Percentiles rank a stretch among this genome's conserved stretches.
These are phyloP conservation scores for Cladorrhinum sp. DNA, from an alignment of 2,329 filamentous ascomycete species.

Conservation along the genomic window DNA sequence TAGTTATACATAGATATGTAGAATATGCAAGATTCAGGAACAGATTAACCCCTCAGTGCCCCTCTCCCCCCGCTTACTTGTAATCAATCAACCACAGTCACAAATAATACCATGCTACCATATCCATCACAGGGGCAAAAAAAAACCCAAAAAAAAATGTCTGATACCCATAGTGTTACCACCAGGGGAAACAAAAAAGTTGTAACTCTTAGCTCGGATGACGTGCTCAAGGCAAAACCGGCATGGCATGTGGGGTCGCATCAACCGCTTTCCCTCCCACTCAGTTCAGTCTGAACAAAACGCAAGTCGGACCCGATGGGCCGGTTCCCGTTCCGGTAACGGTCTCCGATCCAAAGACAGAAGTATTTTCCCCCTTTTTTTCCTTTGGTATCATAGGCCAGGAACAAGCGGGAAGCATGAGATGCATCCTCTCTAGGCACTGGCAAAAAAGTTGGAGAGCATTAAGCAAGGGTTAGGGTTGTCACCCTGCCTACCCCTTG, in stretches of 20 bases:
- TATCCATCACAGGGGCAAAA: too few relatives aligned
- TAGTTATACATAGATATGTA: too few relatives aligned
- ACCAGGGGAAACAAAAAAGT: not conserved
- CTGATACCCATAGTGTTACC: not conserved
- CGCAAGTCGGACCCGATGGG: not conserved
- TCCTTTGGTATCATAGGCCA: not conserved
- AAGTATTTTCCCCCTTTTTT: not conserved
- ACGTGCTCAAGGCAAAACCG: constrained; percentile 23
- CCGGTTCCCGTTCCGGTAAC: not conserved
- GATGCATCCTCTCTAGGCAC: too few relatives aligned
- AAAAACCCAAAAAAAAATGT: not conserved
- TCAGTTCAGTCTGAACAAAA: not conserved
- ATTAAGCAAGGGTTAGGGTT: too few relatives aligned
- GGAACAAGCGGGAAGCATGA: too few relatives aligned
- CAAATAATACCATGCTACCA: too few relatives aligned
- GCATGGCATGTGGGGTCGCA: not conserved
- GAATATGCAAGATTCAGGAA: too few relatives aligned
- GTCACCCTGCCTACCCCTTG: not conserved
- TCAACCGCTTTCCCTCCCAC: too few relatives aligned
- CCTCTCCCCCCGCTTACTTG: too few relatives aligned
- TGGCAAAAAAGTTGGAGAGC: too few relatives aligned
- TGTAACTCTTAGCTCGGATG: constrained; percentile 26
- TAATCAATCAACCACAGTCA: too few relatives aligned
- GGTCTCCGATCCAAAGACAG: not conserved
- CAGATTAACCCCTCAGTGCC: too few relatives aligned